Evolutionary conservation across 1,284 basidiomycete genomes (phyloP), one percentile per base, ranked within the genome.

Genomic region (Hymenochaete sp.): DNA sequence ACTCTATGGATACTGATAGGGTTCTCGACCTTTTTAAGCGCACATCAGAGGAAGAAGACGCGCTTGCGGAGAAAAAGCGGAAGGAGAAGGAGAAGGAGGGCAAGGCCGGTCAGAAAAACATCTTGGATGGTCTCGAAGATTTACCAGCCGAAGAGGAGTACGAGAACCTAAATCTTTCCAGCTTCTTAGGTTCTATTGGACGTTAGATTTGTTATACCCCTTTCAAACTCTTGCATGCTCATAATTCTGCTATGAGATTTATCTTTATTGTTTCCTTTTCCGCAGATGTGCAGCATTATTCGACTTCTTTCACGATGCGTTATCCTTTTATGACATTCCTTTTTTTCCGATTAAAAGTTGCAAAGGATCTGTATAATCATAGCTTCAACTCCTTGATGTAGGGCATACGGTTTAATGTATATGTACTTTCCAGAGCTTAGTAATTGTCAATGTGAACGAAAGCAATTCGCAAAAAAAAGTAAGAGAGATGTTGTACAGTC

Each of bases 1-100:
- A 82, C 0, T 89, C 90, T 3, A 98, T 99, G 93, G 93, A 96
- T 58, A 98, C 96, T 0, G 93, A 97, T 59, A 81, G 93, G 53
- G 93, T 99, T 31, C 71, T 98, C 31, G 96, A 98, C 63, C 73
- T 98, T 35, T 98, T 98, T 75, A 77, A 72, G 56, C 82, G 82
- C 14, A 90, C 88, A 5, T 79, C 79, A 4, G 69, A 72, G 38
- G 79, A 82, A 47, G 85, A 86, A 51, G 82, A 88, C 53, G 77
- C 80, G 37, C 66, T 71, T 0, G 63, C 68, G 0, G 67, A 71
- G 1, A 65, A 70, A 52, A 79, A 73, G 61, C 71, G 72, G 57
- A 77, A 77, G 49, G 67, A 67, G 29, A 78, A 72, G 53, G 75
- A 80, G 43, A 52, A 62, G 35, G 32, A 5, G 4, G 75, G 75